Evolutionary conservation across 202 grass and related monocot species (phyloP).

Genomic region (Eragrostis tef): DNA sequence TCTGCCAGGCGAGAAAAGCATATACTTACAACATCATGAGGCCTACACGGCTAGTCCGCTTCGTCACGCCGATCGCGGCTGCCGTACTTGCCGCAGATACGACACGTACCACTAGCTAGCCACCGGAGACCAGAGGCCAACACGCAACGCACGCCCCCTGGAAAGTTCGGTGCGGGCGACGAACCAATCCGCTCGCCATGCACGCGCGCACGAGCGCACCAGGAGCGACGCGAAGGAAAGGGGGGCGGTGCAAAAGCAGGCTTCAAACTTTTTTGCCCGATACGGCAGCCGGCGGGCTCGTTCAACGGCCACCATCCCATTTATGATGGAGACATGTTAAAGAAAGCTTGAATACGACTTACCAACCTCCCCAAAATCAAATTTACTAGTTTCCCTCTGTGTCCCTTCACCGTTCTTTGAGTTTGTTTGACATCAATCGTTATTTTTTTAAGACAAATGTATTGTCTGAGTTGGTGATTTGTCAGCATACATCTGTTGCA

Average conservation of each 20-base stretch:
- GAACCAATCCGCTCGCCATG: not conserved
- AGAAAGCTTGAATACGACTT: slow-evolving; percentile 15
- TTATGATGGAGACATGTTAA: slow-evolving; percentile 24
- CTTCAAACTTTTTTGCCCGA: slow-evolving; percentile 27
- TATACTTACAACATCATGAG: not conserved
- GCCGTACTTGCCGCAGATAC: slow-evolving; percentile 3
- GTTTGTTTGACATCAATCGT: slow-evolving; percentile 1
- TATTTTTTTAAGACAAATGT: not conserved
- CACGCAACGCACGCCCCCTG: slow-evolving; percentile 27
- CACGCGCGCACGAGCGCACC: slow-evolving; percentile 1
- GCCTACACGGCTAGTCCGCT: not conserved
- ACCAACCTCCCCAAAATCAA: slow-evolving; percentile 13
- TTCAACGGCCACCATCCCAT: slow-evolving; percentile 34
- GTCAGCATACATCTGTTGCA: slow-evolving; percentile 28
- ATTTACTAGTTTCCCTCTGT: not conserved
- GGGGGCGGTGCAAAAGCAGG: not conserved
- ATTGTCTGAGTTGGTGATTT: slow-evolving; percentile 36
- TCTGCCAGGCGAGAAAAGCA: slow-evolving; percentile 6
- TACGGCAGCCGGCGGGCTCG: slow-evolving; percentile 41
- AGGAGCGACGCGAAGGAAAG: not conserved
- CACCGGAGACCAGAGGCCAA: slow-evolving; percentile 22
- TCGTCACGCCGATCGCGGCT: not conserved
- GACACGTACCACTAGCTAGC: slow-evolving; percentile 2
- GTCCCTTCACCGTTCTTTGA: slow-evolving; percentile 10
- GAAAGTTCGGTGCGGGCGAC: not conserved